Evolutionary conservation across 257 asterid species (phyloP).

Genomic region (Scutellaria barbata): DNA sequence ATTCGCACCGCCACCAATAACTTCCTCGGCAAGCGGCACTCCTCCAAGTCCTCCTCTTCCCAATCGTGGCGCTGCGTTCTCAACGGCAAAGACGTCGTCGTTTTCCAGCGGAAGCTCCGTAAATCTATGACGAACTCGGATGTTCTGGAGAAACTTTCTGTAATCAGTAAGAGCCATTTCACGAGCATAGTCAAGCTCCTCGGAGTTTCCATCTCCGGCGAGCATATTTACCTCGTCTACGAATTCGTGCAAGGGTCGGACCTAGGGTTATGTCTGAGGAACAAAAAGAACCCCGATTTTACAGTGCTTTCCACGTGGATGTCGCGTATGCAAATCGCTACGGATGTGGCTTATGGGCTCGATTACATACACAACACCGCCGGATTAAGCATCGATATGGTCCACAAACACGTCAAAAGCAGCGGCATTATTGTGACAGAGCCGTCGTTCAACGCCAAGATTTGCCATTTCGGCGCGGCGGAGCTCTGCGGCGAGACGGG

Average conservation of each 20-base stretch:
- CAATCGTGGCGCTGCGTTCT: conserved; percentile 88
- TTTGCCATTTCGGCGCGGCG: conserved; percentile 97
- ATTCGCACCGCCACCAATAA: conserved; percentile 93
- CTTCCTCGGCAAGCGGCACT: conserved; percentile 75
- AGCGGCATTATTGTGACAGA: conserved; percentile 82
- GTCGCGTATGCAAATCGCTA: conserved; percentile 88
- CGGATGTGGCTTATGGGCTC: conserved; percentile 83
- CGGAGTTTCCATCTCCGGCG: conserved; percentile 76
- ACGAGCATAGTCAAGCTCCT: conserved; percentile 74
- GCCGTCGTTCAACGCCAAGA: conserved; percentile 74
- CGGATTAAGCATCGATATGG: conserved; percentile 68
- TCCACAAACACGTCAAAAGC: conserved; percentile 90
- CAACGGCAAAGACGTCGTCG: conserved; percentile 62
- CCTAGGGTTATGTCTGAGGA: conserved; percentile 69
- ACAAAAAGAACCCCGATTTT: conserved; percentile 61
- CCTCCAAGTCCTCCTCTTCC: conserved; percentile 74
- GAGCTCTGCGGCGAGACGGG: conserved; percentile 87
- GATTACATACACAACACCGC: conserved; percentile 86
- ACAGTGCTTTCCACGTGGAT: conserved; percentile 87
- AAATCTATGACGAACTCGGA: conserved; percentile 50
- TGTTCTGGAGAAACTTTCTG: conserved; percentile 54
- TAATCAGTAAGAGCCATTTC: conserved; percentile 73
- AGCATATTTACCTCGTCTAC: conserved; percentile 75
- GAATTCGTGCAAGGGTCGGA: conserved; percentile 72
- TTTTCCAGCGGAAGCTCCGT: conserved; percentile 76